phyloP scores from a whole-genome alignment of 441 rosid species.

The Erysimum cheiri region DNA sequence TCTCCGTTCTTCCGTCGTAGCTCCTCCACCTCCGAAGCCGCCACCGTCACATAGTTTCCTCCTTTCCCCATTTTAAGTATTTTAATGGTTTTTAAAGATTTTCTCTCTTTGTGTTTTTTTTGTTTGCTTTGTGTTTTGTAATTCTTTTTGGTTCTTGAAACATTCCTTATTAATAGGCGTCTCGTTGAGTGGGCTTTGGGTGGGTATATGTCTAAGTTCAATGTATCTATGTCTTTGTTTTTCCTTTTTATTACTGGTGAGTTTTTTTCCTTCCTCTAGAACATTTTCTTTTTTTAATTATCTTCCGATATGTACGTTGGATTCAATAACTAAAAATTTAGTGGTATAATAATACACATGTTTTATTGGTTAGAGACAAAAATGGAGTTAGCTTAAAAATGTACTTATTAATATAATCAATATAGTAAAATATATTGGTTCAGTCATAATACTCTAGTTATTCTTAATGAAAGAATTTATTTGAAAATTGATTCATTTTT shows the following conservation, averaged over 20 bases:
- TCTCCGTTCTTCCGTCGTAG: constrained; percentile 63
- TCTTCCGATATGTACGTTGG: not conserved
- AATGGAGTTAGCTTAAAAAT: too few relatives aligned
- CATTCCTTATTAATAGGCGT: constrained; percentile 29
- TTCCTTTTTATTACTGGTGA: not conserved
- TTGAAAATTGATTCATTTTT: too few relatives aligned
- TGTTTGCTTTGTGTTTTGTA: not conserved
- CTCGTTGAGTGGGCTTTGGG: not conserved
- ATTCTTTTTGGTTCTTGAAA: not conserved
- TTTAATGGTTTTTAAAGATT: not conserved
- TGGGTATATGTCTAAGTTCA: constrained; percentile 39
- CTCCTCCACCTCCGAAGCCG: constrained; percentile 38
- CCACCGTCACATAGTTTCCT: constrained; percentile 38
- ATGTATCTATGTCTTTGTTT: constrained; percentile 16
- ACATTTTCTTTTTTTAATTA: not conserved
- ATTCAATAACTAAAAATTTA: not conserved
- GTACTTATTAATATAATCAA: too few relatives aligned
- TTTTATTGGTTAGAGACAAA: too few relatives aligned
- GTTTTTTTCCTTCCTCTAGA: not conserved
- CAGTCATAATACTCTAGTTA: too few relatives aligned
- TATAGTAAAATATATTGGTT: too few relatives aligned
- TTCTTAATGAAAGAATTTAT: too few relatives aligned
- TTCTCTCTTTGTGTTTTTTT: not conserved
- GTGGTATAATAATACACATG: too few relatives aligned
- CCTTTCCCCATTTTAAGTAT: constrained; percentile 36